phyloP scores from a whole-genome alignment of 2,329 filamentous ascomycete species.

The Trichophyton verrucosum region DNA sequence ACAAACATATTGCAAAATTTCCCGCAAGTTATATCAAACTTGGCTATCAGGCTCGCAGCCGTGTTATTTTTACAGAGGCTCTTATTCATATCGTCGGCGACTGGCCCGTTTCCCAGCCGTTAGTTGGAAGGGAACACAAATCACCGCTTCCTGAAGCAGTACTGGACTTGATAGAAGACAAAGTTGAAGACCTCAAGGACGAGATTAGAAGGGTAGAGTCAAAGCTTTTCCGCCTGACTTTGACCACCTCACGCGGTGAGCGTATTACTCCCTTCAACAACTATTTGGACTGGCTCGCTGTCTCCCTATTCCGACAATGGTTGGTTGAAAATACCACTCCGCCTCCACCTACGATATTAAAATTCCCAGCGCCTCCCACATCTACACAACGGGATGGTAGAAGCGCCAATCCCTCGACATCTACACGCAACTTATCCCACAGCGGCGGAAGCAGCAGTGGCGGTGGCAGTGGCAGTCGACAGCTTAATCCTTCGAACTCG shows the following conservation, averaged over 20 bases:
- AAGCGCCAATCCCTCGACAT: background rate
- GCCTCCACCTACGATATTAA: slow-evolving; percentile 42
- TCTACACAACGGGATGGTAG: slow-evolving; percentile 10
- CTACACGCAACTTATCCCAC: slow-evolving; percentile 6
- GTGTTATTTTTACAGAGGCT: slow-evolving; percentile 74
- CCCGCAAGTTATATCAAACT: slow-evolving; percentile 84
- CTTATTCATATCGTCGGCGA: slow-evolving; percentile 89
- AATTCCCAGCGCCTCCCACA: slow-evolving; percentile 12
- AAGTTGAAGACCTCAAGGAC: slow-evolving; percentile 83
- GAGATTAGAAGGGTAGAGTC: slow-evolving; percentile 66
- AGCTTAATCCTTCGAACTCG: slow-evolving; percentile 8
- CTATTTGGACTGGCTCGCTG: slow-evolving; percentile 80
- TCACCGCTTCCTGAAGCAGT: slow-evolving; percentile 58
- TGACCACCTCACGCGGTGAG: slow-evolving; percentile 69
- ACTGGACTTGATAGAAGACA: slow-evolving; percentile 84
- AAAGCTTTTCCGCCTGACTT: slow-evolving; percentile 65
- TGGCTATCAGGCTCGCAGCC: slow-evolving; percentile 71
- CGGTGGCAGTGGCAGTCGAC: background rate
- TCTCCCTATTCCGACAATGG: slow-evolving; percentile 85
- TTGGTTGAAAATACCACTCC: slow-evolving; percentile 79
- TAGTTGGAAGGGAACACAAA: slow-evolving; percentile 48
- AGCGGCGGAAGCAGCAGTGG: slow-evolving; percentile 13
- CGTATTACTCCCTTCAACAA: slow-evolving; percentile 65
- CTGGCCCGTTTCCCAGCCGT: slow-evolving; percentile 72
- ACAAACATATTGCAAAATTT: slow-evolving; percentile 95